phyloP scores from a whole-genome alignment of 257 asterid genomes.

The Nicotiana tomentosiformis region DNA sequence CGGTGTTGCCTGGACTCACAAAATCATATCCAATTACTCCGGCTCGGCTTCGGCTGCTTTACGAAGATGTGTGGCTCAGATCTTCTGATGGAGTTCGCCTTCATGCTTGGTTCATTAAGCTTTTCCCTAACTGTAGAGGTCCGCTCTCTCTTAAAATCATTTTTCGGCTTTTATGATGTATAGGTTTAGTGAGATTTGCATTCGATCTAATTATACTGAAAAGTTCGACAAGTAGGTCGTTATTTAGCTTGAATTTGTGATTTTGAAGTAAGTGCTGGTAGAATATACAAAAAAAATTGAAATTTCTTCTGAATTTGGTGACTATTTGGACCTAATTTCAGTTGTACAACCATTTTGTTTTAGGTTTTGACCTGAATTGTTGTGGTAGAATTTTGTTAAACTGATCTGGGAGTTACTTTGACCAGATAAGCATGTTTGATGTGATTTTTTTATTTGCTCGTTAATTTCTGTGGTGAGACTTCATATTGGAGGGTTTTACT shows the following conservation, averaged over 20 bases:
- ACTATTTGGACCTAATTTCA: background rate
- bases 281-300: background rate
- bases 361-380: background rate
- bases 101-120: constrained; percentile 94
- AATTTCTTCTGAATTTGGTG: background rate
- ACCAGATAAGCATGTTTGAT: background rate
- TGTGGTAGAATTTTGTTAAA: background rate
- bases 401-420: background rate
- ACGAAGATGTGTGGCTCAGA: constrained; percentile 96
- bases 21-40: constrained; percentile 93
- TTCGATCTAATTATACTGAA: background rate
- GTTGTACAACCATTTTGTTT: background rate
- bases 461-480: background rate
- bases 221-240: background rate
- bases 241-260: background rate
- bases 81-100: constrained; percentile 97
- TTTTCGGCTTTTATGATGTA: background rate
- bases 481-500: background rate
- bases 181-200: background rate
- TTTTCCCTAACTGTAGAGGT: constrained; percentile 75
- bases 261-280: background rate
- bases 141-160: background rate
- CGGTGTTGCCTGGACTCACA: constrained; percentile 88
- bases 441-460: background rate
- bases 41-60: constrained; percentile 68